Conservation (phyloP, 176 grass and related monocot species). For the Juncus effusus region DNA sequence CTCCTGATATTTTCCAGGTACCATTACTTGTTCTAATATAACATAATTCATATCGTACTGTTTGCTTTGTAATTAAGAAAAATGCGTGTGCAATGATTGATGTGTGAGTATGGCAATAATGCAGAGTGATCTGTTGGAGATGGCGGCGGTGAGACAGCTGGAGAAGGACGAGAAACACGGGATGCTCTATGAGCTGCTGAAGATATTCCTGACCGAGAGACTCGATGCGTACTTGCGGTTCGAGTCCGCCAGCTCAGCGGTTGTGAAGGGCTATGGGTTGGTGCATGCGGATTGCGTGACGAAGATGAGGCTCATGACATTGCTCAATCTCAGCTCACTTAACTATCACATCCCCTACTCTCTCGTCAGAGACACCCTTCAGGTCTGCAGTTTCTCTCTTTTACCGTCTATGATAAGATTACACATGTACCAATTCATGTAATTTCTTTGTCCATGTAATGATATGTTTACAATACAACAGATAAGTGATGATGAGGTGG, state of each 20-base stretch:
- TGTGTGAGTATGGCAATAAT: slow-evolving; percentile 18
- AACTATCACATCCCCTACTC: slow-evolving; percentile 63
- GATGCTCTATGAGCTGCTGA: slow-evolving; percentile 57
- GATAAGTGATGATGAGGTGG: slow-evolving; percentile 89
- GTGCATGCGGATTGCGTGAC: slow-evolving; percentile 81
- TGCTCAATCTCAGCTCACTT: slow-evolving; percentile 75
- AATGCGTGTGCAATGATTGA: not conserved
- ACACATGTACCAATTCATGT: no score
- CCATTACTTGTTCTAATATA: not conserved
- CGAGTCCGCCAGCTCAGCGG: slow-evolving; percentile 52
- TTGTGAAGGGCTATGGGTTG: slow-evolving; percentile 75
- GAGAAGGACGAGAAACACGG: slow-evolving; percentile 78
- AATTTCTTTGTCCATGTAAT: no score
- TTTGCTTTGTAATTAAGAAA: no score
- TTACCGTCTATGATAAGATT: not conserved
- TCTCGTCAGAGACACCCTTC: slow-evolving; percentile 66
- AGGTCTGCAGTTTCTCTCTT: slow-evolving; percentile 29
- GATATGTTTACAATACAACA: slow-evolving; percentile 22
- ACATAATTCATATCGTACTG: no score
- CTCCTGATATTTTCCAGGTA: slow-evolving; percentile 69
- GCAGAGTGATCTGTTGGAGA: slow-evolving; percentile 85
- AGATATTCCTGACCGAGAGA: slow-evolving; percentile 82
- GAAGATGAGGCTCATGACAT: slow-evolving; percentile 86
- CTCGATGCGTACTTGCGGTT: slow-evolving; percentile 79
- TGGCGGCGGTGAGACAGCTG: slow-evolving; percentile 74